Conservation (phyloP, 257 asterid genomes). For the Penstemon barbatus region DNA sequence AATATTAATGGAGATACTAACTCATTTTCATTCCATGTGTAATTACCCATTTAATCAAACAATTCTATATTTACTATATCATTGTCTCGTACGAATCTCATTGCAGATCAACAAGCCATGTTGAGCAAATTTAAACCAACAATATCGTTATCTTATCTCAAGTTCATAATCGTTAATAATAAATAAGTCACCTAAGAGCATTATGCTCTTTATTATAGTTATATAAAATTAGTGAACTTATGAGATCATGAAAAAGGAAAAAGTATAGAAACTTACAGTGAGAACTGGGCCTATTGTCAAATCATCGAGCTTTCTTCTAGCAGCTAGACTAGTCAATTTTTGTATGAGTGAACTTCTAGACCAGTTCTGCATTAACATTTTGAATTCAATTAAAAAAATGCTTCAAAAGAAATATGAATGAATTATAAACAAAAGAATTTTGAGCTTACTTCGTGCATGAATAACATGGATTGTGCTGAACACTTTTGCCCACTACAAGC, state of each 20-base stretch:
- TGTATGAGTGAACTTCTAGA: conserved; percentile 55
- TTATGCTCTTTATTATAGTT: background rate
- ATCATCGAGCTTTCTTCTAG: conserved; percentile 81
- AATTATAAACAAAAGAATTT: background rate
- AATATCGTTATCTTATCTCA: background rate
- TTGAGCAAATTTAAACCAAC: background rate
- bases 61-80: background rate
- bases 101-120: background rate
- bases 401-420: background rate
- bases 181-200: background rate
- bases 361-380: conserved; percentile 66
- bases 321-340: conserved; percentile 66
- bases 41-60: background rate
- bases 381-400: background rate
- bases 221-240: background rate
- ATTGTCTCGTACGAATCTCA: background rate
- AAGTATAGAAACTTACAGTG: conserved; percentile 51
- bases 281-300: conserved; percentile 93
- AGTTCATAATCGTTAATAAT: too few relatives aligned
- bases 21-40: too few relatives aligned
- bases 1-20: too few relatives aligned
- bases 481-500: conserved; percentile 99
- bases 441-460: conserved; percentile 73
- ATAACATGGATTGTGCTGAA: conserved; percentile 87
- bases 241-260: background rate